A percentile compares a stretch with the other conserved stretches of the same genome.
phyloP scores from a whole-genome alignment of 2,329 filamentous ascomycete genomes.

The Hymenoscyphus linearis region DNA sequence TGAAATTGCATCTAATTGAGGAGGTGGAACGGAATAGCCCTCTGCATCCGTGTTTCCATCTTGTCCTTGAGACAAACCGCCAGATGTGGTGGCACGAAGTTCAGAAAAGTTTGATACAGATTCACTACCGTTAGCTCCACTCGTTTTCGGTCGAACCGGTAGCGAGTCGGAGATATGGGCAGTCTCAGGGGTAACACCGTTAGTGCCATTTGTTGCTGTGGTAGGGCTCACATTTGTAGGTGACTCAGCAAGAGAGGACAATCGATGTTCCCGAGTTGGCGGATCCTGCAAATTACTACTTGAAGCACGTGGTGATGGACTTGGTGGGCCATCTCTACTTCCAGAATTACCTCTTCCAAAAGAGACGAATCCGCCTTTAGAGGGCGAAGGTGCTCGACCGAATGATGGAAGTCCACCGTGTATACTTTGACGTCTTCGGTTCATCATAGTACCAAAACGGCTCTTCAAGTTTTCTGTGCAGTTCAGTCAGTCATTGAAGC shows the following conservation, averaged over 20 bases:
- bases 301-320: slow-evolving; percentile 50
- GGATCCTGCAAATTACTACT: slow-evolving; percentile 54
- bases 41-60: slow-evolving; percentile 61
- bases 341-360: slow-evolving; percentile 55
- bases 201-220: slow-evolving; percentile 25
- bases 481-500: slow-evolving; percentile 26
- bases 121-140: slow-evolving; percentile 43
- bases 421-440: slow-evolving; percentile 60
- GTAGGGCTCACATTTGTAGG: slow-evolving; percentile 35
- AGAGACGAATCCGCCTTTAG: slow-evolving; percentile 44
- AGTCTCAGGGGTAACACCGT: slow-evolving; percentile 29
- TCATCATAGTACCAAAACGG: slow-evolving; percentile 65
- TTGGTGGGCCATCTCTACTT: slow-evolving; percentile 52
- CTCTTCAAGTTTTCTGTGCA: slow-evolving; percentile 49
- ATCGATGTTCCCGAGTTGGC: slow-evolving; percentile 36
- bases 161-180: slow-evolving; percentile 31
- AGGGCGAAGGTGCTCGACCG: slow-evolving; percentile 48
- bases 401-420: slow-evolving; percentile 45
- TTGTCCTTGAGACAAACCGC: slow-evolving; percentile 36
- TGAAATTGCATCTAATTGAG: slow-evolving; percentile 60
- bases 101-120: slow-evolving; percentile 42
- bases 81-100: slow-evolving; percentile 43
- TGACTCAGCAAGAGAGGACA: slow-evolving; percentile 54
- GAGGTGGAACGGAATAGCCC: slow-evolving; percentile 68
- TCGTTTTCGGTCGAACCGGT: slow-evolving; percentile 30